Percentiles rank a stretch among this genome's conserved stretches.
Conservation (phyloP, 2,329 filamentous ascomycete genomes). For the Colletotrichum caudatum region DNA sequence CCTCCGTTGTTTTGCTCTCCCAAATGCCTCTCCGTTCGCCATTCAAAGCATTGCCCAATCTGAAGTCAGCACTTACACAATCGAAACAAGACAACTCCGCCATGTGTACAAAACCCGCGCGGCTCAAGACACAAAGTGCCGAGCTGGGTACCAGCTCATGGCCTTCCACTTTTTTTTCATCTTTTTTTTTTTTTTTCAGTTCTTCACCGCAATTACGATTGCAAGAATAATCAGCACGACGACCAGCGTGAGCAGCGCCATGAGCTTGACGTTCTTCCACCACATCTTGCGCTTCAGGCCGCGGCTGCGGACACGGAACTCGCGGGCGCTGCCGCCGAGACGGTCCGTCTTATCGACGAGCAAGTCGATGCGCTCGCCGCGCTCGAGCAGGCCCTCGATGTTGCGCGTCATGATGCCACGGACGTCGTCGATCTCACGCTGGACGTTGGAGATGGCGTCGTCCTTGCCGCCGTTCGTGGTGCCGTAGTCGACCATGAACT, state of each 20-base stretch:
- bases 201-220: slow-evolving; percentile 67
- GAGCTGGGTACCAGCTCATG: not conserved
- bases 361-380: slow-evolving; percentile 92
- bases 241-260: slow-evolving; percentile 81
- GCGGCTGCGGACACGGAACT: slow-evolving; percentile 89
- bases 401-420: slow-evolving; percentile 95
- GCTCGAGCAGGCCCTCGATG: slow-evolving; percentile 88
- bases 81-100: slow-evolving; percentile 12
- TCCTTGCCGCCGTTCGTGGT: slow-evolving; percentile 79
- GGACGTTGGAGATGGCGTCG: slow-evolving; percentile 86
- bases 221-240: slow-evolving; percentile 68
- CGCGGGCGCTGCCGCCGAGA: slow-evolving; percentile 86
- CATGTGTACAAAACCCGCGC: slow-evolving; percentile 11
- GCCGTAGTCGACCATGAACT: slow-evolving; percentile 86
- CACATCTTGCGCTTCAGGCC: slow-evolving; percentile 95
- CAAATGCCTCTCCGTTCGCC: slow-evolving; percentile 36
- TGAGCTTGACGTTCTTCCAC: slow-evolving; percentile 99
- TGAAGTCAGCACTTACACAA: slow-evolving; percentile 32
- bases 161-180: too few relatives aligned
- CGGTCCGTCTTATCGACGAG: slow-evolving; percentile 97
- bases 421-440: slow-evolving; percentile 92
- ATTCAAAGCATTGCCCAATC: slow-evolving; percentile 39
- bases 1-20: slow-evolving; percentile 38
- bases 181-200: slow-evolving; percentile 43
- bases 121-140: not conserved